Base-by-base conservation (phyloP, 805 yeast genomes). In the Sungouiella blattae region DNA sequence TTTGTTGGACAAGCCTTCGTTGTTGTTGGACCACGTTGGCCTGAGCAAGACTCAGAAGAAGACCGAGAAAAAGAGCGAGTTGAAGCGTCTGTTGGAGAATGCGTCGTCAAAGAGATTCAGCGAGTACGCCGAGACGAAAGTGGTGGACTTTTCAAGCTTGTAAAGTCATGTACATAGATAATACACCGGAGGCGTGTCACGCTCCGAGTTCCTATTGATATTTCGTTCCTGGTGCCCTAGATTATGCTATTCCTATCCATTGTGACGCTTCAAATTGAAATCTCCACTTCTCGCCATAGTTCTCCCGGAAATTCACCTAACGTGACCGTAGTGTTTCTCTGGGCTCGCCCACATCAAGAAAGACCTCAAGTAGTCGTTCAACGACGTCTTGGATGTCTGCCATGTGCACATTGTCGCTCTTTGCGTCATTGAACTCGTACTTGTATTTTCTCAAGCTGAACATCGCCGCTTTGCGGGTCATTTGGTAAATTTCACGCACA, bases 1-100 rank as follows among this genome's bases (percentile, higher is more conserved):
- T 55, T 62, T 88, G 41, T 60, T 64, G 49, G 50, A 65, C 34
- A 62, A 67, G 45, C 53, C 55, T 7, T 52, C 62, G n/a, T 43
- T 64, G 32, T 59, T 67, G 38, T 61, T 67, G 52, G 71, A 67
- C 44, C 58, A 55, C 40, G 43, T 65, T 43, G 52, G 55, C 42
- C 33, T 42, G 32, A 32, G 40, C 21, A 42, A 35, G 35, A 31
- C 38, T 11, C 52, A 34, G 18, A 35, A 46, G 55, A 55, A 48
- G 32, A 54, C 48, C 18, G 52, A 45, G 15, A 60, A 61, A 45
- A 59, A 57, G 47, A 55, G 59, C 28, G 60, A 64, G 33, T 52
- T 73, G 36, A 67, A 58, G 22, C 52, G 50, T 39, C 61, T 57
- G 50, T 58, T 68, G 35, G 62, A 61, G 37, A 49, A 28, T n/a